Conservation (phyloP, 78 protist species). For the Creolimax fragrantissima region DNA sequence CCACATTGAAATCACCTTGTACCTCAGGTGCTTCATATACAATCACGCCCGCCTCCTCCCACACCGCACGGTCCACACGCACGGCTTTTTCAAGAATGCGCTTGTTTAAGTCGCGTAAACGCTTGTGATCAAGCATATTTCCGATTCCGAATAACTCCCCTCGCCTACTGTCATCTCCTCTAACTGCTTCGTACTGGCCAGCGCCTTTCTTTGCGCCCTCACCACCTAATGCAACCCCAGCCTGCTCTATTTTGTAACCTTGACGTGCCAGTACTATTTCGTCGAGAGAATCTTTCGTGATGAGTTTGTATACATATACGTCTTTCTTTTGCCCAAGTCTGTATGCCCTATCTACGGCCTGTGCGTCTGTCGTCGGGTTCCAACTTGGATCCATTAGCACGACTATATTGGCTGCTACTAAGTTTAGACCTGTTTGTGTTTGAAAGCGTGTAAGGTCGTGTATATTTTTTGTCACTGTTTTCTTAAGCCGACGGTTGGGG, state of each 20-base stretch:
- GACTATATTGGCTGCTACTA: constrained; percentile 2
- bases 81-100: background rate
- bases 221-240: background rate
- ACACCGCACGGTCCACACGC: background rate
- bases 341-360: background rate
- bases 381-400: background rate
- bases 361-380: constrained; percentile 10
- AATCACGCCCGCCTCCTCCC: background rate
- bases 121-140: background rate
- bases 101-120: background rate
- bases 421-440: background rate
- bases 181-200: background rate
- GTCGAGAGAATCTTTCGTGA: background rate
- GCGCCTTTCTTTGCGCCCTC: background rate
- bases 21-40: too few species aligned
- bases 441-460: too few species aligned
- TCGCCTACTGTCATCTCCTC: background rate
- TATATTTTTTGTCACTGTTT: too few species aligned
- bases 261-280: background rate
- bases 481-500: too few species aligned
- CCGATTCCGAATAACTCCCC: background rate
- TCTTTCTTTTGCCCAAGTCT: background rate
- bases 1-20: background rate
- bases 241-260: background rate
- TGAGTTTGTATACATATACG: background rate